Evolutionary conservation across 1,139 yeast genomes (phyloP).

Genomic region (Fermentozyma sake): DNA sequence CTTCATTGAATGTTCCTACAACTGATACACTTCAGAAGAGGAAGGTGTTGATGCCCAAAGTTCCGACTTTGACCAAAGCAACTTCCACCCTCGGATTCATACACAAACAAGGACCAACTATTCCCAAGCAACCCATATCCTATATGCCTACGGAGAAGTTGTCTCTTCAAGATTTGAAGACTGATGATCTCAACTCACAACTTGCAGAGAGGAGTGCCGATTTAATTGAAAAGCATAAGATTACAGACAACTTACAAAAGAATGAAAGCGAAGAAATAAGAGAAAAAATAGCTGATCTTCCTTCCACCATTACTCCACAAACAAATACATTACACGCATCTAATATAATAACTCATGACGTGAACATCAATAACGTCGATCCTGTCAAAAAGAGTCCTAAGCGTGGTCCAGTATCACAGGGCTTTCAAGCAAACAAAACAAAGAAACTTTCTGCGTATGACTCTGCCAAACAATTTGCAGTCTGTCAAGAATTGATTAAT

Average conservation of each 20-base stretch:
- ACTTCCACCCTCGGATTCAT: slow-evolving; percentile 39
- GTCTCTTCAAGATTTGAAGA: background rate
- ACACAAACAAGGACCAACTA: slow-evolving; percentile 12
- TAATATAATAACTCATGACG: slow-evolving; percentile 13
- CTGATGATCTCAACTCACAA: slow-evolving; percentile 1
- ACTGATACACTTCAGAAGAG: slow-evolving; percentile 6
- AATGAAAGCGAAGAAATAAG: background rate
- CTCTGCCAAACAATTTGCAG: slow-evolving; percentile 1
- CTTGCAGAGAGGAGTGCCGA: slow-evolving; percentile 3
- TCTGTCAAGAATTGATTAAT: slow-evolving; percentile 10
- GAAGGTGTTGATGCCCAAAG: slow-evolving; percentile 13
- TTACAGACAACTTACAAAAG: slow-evolving; percentile 7
- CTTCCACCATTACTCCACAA: slow-evolving; percentile 1
- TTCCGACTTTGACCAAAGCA: slow-evolving; percentile 30
- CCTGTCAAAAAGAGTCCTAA: slow-evolving; percentile 23
- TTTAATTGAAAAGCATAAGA: slow-evolving; percentile 4
- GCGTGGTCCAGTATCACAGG: slow-evolving; percentile 2
- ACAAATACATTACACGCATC: slow-evolving; percentile 19
- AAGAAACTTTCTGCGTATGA: slow-evolving; percentile 1
- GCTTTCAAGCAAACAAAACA: background rate
- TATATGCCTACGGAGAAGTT: background rate
- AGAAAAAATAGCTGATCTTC: slow-evolving; percentile 1
- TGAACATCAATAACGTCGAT: slow-evolving; percentile 24
- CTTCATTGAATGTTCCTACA: slow-evolving; percentile 12
- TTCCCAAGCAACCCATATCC: slow-evolving; percentile 2